Conservation (phyloP, 345 rosid genomes). For the Camelina sativa region DNA sequence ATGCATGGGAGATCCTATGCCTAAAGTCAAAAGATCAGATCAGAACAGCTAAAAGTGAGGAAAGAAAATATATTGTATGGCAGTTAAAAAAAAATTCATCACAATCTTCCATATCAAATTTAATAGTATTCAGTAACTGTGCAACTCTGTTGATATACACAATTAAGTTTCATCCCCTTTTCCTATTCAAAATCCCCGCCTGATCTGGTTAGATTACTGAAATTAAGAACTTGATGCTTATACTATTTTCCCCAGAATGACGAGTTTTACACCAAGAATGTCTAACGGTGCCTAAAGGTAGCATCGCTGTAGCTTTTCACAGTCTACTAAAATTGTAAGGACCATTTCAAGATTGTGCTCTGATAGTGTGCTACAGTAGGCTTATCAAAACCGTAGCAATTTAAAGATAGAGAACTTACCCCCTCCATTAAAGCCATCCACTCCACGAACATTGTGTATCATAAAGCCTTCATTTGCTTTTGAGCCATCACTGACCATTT, state of each 20-base stretch:
- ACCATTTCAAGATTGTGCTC: constrained; percentile 2
- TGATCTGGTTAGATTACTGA: neutral
- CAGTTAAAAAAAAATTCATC: neutral
- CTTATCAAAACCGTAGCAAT: constrained; percentile 28
- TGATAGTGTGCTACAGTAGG: constrained; percentile 4
- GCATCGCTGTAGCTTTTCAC: constrained; percentile 29
- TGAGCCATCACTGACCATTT: constrained; percentile 53
- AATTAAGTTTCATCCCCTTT: constrained; percentile 7
- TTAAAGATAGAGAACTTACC: constrained; percentile 51
- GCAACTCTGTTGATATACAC: constrained; percentile 6
- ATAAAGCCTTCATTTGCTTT: constrained; percentile 62
- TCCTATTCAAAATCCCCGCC: constrained; percentile 22
- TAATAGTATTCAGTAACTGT: constrained; percentile 15
- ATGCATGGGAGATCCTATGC: constrained; percentile 58
- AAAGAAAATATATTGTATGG: neutral
- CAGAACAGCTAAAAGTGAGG: constrained; percentile 32
- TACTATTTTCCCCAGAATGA: constrained; percentile 14
- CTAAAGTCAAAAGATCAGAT: constrained; percentile 30
- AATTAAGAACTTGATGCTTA: neutral
- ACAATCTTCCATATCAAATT: constrained; percentile 16
- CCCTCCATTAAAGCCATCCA: constrained; percentile 59
- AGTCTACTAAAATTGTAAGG: constrained; percentile 20
- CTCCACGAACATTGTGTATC: constrained; percentile 53
- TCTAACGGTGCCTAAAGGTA: neutral
- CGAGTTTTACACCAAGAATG: constrained; percentile 15